Evolutionary conservation across 1,284 basidiomycete species (phyloP), one percentile per base, ranked within the genome.

Genomic region (Malassezia sp.): DNA sequence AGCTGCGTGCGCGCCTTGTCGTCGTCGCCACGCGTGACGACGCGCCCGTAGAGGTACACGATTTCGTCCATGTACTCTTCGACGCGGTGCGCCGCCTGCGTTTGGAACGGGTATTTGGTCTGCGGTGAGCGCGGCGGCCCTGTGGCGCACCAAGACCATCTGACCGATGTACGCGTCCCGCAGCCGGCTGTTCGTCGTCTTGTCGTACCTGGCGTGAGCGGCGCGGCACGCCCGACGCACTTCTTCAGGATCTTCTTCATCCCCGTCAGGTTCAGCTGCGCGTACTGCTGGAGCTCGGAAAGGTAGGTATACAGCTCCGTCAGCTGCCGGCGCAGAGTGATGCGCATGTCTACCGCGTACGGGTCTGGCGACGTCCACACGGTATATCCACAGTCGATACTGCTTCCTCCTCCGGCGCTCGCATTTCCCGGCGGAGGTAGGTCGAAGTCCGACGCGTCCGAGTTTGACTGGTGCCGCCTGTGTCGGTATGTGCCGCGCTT

Each of bases 171-270:
- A 28, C 10, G 76, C 72, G 53, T 85, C 80, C 74, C 91, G 84
- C 54, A 95, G 78, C 76, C 83, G 79, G 53, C 79, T 84, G 56
- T 83, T 81, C 1, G 83, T 87, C 56, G 93, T 85, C 72, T 96
- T 96, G 77, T 96, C 91, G 67, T 93, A 95, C 27, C 14, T 28
- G 8, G 40, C 44, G 12, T 85, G 80, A n/a, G n/a, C n/a, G n/a
- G n/a, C n/a, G 96, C 83, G 11, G 78, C 73, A 5, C 81, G 76
- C 50, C 81, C 78, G 60, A 96, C 76, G 71, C 91, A 96, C 83
- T 96, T 96, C 73, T 97, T 97, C 62, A 95, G 71, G 30, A 95
- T 91, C 76, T 97, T 96, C 61, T 87, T 80, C 73, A 96, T 87
- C 0, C 90, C 93, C 0, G 85, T 85, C 65, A 86, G 78, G 72